Evolutionary conservation across 768 basidiomycete species (phyloP).

Genomic region (Phanerochaete carnosa): DNA sequence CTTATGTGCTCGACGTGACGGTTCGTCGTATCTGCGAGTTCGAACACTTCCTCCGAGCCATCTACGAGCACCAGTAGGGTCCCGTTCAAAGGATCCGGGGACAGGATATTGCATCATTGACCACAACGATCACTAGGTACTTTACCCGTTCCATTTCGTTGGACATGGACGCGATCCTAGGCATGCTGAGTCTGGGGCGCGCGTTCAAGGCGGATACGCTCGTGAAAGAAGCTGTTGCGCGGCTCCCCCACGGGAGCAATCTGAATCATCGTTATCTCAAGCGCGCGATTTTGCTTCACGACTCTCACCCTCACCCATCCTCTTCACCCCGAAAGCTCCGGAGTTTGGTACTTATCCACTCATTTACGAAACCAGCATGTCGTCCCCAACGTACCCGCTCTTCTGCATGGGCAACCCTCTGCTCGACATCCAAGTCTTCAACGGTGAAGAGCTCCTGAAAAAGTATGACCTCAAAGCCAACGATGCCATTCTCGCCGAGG

Average conservation of each 20-base stretch:
- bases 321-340: not conserved
- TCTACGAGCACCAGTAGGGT: not conserved
- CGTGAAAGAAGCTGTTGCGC: not conserved
- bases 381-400: conserved; percentile 52
- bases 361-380: conserved; percentile 28
- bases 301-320: conserved; percentile 2
- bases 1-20: not conserved
- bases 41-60: not conserved
- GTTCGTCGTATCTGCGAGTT: not conserved
- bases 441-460: conserved; percentile 78
- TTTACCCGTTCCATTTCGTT: not conserved
- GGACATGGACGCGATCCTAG: not conserved
- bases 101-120: no score
- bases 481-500: conserved; percentile 93
- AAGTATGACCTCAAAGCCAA: conserved; percentile 93
- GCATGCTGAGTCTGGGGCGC: not conserved
- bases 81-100: not conserved
- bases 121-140: not conserved
- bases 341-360: not conserved
- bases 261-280: not conserved
- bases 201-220: not conserved
- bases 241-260: no score
- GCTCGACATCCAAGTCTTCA: conserved; percentile 90
- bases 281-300: not conserved
- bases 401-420: conserved; percentile 96